These are phyloP conservation scores for Dioscorea alata DNA, from an alignment of 106 monocot genomes.

Conservation along the genomic window DNA sequence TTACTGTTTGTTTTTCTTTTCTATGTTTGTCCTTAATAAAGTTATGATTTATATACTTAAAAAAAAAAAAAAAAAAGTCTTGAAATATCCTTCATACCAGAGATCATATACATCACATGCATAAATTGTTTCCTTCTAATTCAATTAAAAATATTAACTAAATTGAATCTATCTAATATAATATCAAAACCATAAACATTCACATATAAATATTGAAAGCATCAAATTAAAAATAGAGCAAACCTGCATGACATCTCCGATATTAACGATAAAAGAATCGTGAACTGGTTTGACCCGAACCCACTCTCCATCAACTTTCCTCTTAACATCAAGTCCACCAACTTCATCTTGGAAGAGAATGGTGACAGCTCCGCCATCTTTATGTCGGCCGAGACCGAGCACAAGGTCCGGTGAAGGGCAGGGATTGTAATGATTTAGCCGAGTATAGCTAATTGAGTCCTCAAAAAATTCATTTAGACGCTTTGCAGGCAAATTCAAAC, in stretches of 20 bases:
- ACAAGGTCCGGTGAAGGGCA: not conserved
- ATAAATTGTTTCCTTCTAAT: too few relatives aligned
- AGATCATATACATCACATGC: too few relatives aligned
- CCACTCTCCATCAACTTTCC: not conserved
- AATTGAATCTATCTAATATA: too few relatives aligned
- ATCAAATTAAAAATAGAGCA: too few relatives aligned
- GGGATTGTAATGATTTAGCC: not conserved
- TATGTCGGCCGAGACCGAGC: not conserved
- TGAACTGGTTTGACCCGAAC: not conserved
- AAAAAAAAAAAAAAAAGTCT: too few relatives aligned
- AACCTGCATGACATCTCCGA: constrained; percentile 1
- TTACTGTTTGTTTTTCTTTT: too few relatives aligned
- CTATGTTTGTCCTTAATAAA: too few relatives aligned
- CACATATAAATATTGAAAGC: too few relatives aligned
- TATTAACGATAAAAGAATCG: not conserved
- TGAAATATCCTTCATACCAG: too few relatives aligned
- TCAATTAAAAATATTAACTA: too few relatives aligned
- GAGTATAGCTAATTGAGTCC: not conserved
- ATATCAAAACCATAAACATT: too few relatives aligned
- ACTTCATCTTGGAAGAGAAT: not conserved
- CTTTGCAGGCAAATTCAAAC: not conserved
- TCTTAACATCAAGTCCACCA: not conserved
- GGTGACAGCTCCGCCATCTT: not conserved
- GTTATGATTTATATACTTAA: too few relatives aligned
- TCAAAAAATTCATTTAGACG: not conserved